Evolutionary conservation across 2,329 filamentous ascomycete species (phyloP), one percentile per base, ranked within the genome.

Genomic region (Fusarium aywerte): DNA sequence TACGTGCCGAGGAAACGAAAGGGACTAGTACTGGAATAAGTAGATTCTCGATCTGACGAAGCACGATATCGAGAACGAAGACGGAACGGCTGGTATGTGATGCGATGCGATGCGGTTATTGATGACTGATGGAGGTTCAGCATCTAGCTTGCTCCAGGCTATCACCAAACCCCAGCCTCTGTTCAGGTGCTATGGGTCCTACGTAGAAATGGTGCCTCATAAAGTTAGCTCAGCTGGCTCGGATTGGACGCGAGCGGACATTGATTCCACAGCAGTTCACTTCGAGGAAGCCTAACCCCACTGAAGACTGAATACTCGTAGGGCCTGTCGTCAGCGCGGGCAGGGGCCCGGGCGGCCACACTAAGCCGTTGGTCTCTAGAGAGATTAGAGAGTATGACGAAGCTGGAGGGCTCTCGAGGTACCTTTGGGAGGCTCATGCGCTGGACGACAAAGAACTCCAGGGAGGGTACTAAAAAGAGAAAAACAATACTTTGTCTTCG

Each of bases 351-450:
- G 56, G 21, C 21, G 36, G 56, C 33, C 39, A 52, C 50, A 40
- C 59, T 65, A 56, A 61, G 59, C 54, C 52, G 44, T 61, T 50
- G 36, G 29, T 23, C 16, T 58, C 53, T 50, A 12, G 29, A 47
- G 53, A 52, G 56, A 52, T n/a, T n/a, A n/a, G n/a, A n/a, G n/a
- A n/a, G n/a, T 59, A 72, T 73, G 69, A 73, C 69, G 69, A 73
- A 27, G 44, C 44, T 25, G 16, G 20, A 48, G 31, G 44, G 21
- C 23, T 48, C 31, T 72, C 71, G 69, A 72, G 16, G 20, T 47
- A 33, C 15, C 21, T 25, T 48, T 21, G 18, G 67, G 71, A 72
- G 69, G 71, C 71, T 69, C 65, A 63, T 58, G 31, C 31, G 44
- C 29, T n/a, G 21, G 20, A 53, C 51, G 55, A 59, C 50, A 29